Conservation (phyloP, 1,284 basidiomycete species). For the Rhodofomes roseus region DNA sequence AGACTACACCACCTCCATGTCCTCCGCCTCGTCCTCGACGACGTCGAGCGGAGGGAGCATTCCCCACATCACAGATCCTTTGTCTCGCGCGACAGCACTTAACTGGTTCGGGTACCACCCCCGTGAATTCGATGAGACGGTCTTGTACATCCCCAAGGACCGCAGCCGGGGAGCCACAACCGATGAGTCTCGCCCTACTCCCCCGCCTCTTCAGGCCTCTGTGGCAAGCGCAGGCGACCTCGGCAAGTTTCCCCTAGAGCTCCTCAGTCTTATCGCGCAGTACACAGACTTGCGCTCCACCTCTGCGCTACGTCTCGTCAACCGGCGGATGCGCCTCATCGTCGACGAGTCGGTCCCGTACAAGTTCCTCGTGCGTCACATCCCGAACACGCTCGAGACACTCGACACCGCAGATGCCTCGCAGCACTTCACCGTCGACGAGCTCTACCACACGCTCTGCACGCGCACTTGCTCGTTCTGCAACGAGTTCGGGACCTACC, state of each 20-base stretch:
- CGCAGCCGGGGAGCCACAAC: background rate
- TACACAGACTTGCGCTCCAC: background rate
- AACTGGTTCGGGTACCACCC: background rate
- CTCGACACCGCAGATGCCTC: background rate
- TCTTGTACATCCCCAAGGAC: background rate
- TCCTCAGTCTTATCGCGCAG: background rate
- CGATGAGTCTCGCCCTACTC: background rate
- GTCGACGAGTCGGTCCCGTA: background rate
- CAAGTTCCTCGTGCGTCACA: background rate
- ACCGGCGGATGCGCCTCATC: background rate
- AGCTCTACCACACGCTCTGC: background rate
- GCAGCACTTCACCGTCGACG: background rate
- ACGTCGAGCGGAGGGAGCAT: background rate
- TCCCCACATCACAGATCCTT: background rate
- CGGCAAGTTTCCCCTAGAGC: background rate
- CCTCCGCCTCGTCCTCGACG: background rate
- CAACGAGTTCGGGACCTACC: background rate
- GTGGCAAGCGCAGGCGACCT: background rate
- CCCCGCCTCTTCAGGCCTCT: too few species aligned
- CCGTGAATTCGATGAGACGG: background rate
- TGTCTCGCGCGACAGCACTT: background rate
- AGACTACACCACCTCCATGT: too few species aligned
- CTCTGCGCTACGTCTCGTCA: background rate
- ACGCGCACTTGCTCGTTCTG: background rate
- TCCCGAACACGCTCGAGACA: background rate